Base-by-base conservation (phyloP, 2,329 filamentous ascomycete genomes). In the Verruconis gallopava region DNA sequence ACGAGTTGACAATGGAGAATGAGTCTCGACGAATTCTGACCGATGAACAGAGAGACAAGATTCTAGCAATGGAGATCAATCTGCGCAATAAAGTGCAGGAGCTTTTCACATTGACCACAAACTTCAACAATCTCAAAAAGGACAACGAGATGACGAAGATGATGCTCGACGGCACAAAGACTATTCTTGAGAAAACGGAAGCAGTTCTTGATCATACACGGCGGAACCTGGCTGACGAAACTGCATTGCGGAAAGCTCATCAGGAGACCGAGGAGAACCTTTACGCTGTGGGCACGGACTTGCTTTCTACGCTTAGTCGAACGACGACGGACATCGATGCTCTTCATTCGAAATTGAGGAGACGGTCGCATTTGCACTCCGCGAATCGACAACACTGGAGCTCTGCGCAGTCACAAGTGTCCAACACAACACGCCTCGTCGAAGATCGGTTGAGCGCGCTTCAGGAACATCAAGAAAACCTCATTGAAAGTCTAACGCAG, bases 31-130 rank as follows among this genome's bases (percentile, higher is more conserved):
- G 85, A 11, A 95, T 96, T 47, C 72, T 96, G 30, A 82, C 81
- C 50, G 89, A 96, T 53, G 91, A 98, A 57, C 89, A 96, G 54
- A 74, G 79, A 5, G 86, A 89, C 50, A 89, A 85, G 59, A 86
- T 98, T 37, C 85, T 93, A 55, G 88, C 85, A 0, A 80, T 96
- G 65, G 91, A 98, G 58, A 75, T 74, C 28, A 94, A 91, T 53
- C 68, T 98, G 42, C 78, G 85, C 17, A 91, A 93, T 64, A 96
- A 95, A 58, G 80, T 93, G 2, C 86, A 96, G 53, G 88, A 98
- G 58, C 69, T 98, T 0, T 88, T 93, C 57, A 75, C 77, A 9
- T 65, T 96, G 28, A 94, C 84, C 0, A 85, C 81, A 33, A 86
- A 77, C 49, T 93, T 96, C 58, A 86, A 88, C 63, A 78, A 75